These are phyloP conservation scores for Ceratobasidium sp. DNA, from an alignment of 1,284 basidiomycete genomes.

Conservation along the genomic window DNA sequence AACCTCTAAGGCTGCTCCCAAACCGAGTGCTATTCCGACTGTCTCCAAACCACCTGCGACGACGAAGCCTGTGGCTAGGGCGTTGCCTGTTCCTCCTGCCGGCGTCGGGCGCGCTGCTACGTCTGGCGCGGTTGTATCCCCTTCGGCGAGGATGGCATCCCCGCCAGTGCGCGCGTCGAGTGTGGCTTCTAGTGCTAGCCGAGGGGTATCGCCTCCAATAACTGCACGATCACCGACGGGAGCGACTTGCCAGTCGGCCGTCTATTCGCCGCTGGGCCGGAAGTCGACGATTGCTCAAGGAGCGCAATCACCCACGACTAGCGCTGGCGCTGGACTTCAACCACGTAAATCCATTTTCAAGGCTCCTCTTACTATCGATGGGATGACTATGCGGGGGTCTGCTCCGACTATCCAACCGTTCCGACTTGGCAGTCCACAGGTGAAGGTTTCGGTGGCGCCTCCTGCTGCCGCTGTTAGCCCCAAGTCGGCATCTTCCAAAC, in stretches of 20 bases:
- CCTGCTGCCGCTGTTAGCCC: background rate
- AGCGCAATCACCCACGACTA: background rate
- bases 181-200: background rate
- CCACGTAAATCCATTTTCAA: constrained; percentile 30
- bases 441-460: background rate
- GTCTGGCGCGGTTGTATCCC: background rate
- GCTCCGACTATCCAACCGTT: constrained; percentile 43
- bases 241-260: constrained; percentile 10
- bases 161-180: constrained; percentile 37
- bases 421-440: constrained; percentile 30
- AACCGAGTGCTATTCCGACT: background rate
- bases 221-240: background rate
- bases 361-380: constrained; percentile 27
- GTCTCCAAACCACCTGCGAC: background rate
- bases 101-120: constrained; percentile 36
- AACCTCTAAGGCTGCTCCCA: background rate
- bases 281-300: constrained; percentile 25
- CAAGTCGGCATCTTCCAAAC: background rate
- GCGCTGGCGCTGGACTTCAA: background rate
- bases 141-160: constrained; percentile 29
- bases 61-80: background rate
- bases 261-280: background rate
- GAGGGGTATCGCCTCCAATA: constrained; percentile 1
- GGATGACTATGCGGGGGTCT: constrained; percentile 41
- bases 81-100: constrained; percentile 29